Base-by-base conservation (phyloP, 2,329 filamentous ascomycete species). In the Xylaria multiplex region DNA sequence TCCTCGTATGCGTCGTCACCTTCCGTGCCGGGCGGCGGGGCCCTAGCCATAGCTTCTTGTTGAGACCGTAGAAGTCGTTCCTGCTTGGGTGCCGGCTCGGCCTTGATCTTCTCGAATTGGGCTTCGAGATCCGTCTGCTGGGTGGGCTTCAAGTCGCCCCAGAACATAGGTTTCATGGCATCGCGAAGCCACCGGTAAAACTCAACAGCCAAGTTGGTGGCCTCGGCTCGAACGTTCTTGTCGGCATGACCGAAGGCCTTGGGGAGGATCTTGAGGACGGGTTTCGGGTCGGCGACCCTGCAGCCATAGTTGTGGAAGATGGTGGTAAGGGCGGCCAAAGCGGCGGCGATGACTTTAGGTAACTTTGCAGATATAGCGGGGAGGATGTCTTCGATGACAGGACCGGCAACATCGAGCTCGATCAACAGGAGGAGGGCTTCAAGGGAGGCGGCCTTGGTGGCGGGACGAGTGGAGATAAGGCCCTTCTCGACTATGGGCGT, bases 161-260 rank as follows among this genome's bases (percentile, higher is more conserved):
- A 99, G 78, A 99, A 98, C 80, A 98, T 91, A 43, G 95, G 93
- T 78, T 99, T 99, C 90, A 99, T 97, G 11, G 95, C 95, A 70
- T 99, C 96, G 71, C 95, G 91, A 40, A 99, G 84, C 96, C 96
- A 99, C 79, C 96, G 86, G 80, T 99, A 99, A 64, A 99, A 88
- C 77, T 99, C 96, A 54, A 97, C 93, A 0, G 95, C 91, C 64
- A 99, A 83, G 72, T 91, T 93, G 53, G 96, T 96, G 32, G 94
- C 93, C 78, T 97, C 96, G 3, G 94, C 93, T 79, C 96, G 91
- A 16, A 99, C 93, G 77, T 98, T 98, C 81, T 99, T 99, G 84
- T 99, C 96, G 37, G 96, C 95, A 77, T 98, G 96, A 22, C 93
- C 93, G 76, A 97, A 99, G 1, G 90, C 91, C 77, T 97, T 97